These are phyloP conservation scores for Penicillium aurantiogriseum DNA, from an alignment of 2,329 filamentous ascomycete species.

Conservation along the genomic window DNA sequence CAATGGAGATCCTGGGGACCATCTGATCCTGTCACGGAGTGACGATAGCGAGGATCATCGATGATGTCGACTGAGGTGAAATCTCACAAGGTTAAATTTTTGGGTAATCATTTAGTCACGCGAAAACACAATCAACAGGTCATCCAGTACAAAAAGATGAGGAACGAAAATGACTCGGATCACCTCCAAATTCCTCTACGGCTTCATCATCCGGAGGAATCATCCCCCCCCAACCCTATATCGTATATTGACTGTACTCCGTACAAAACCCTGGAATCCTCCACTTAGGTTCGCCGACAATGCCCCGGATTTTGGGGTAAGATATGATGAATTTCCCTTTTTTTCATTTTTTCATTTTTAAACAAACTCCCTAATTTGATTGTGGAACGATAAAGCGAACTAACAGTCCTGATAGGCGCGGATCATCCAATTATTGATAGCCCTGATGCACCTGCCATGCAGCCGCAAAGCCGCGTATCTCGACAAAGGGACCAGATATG, in stretches of 20 bases:
- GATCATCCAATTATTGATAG: slow-evolving; percentile 21
- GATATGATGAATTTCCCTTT: background rate
- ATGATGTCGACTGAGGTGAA: slow-evolving; percentile 24
- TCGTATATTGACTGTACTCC: background rate
- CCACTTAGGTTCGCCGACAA: slow-evolving; percentile 1
- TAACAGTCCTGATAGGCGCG: slow-evolving; percentile 21
- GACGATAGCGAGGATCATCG: slow-evolving; percentile 24
- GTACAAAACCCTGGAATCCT: background rate
- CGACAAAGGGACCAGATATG: slow-evolving; percentile 4
- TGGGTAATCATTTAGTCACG: slow-evolving; percentile 23
- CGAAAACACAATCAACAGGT: slow-evolving; percentile 6
- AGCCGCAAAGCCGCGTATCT: slow-evolving; percentile 22
- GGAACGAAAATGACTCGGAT: slow-evolving; percentile 2
- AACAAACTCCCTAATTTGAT: background rate
- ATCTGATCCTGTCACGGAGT: slow-evolving; percentile 9
- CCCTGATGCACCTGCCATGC: slow-evolving; percentile 15
- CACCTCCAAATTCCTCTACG: background rate
- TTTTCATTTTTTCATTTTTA: too few species aligned
- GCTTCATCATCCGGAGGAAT: slow-evolving; percentile 1
- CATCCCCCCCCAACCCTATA: background rate
- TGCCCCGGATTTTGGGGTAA: slow-evolving; percentile 3
- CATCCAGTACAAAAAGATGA: background rate
- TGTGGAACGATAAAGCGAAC: background rate
- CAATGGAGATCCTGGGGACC: slow-evolving; percentile 9
- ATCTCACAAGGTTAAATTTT: slow-evolving; percentile 10